Conservation (phyloP, 768 basidiomycete genomes). For the Cubamyces sp. region DNA sequence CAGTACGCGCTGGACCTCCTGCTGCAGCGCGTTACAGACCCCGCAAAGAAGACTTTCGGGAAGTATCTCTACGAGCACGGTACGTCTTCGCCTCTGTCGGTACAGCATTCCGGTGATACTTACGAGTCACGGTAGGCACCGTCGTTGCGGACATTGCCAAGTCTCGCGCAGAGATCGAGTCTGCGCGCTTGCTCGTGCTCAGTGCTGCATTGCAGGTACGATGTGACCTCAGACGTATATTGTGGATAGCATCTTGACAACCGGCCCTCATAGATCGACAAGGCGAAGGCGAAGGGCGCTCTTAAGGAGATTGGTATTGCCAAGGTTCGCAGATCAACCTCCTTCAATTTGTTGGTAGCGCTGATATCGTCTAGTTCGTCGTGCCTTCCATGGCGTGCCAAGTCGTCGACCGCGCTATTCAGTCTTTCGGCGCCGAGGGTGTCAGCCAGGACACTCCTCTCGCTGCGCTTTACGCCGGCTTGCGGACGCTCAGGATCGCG, state of each 20-base stretch:
- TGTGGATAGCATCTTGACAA: background rate
- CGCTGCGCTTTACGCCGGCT: conserved; percentile 72
- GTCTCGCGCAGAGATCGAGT: conserved; percentile 92
- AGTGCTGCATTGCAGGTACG: conserved; percentile 85
- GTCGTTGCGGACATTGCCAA: conserved; percentile 90
- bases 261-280: conserved; percentile 69
- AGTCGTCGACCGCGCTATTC: conserved; percentile 95
- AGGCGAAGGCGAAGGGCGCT: conserved; percentile 88
- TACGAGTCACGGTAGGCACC: conserved; percentile 54
- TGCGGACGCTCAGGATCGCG: conserved; percentile 87
- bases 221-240: background rate
- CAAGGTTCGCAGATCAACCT: conserved; percentile 58
- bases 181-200: conserved; percentile 83
- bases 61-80: conserved; percentile 92
- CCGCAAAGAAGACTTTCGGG: conserved; percentile 89
- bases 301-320: conserved; percentile 97
- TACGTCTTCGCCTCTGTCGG: conserved; percentile 34
- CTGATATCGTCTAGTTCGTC: conserved; percentile 64
- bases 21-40: conserved; percentile 92
- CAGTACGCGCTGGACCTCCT: conserved; percentile 83
- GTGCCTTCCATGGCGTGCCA: conserved; percentile 89
- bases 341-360: background rate
- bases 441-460: conserved; percentile 88
- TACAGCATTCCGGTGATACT: background rate
- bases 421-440: conserved; percentile 96